These are phyloP conservation scores for Coelastrella sp. DNA, from an alignment of 139 green algal genomes.

Conservation along the genomic window DNA sequence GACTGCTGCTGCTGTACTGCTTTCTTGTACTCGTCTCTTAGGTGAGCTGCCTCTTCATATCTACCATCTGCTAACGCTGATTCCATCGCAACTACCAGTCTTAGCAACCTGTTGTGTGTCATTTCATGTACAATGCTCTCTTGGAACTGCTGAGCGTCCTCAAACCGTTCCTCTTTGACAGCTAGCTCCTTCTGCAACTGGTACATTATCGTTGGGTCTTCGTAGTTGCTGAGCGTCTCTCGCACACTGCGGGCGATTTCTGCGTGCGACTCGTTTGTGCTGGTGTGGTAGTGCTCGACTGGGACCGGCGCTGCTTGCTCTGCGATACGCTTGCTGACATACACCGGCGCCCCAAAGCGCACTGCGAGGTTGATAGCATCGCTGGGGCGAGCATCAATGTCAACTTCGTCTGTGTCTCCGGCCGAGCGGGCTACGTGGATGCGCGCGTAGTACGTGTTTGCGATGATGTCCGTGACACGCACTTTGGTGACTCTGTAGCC, in stretches of 20 bases:
- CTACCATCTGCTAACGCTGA: slow-evolving; percentile 62
- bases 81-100: slow-evolving; percentile 74
- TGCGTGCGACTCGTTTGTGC: slow-evolving; percentile 48
- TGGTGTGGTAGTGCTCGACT: not conserved
- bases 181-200: slow-evolving; percentile 87
- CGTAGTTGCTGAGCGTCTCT: slow-evolving; percentile 74
- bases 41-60: slow-evolving; percentile 63
- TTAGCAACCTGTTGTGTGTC: slow-evolving; percentile 53
- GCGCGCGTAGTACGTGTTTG: slow-evolving; percentile 74
- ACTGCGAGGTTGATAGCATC: slow-evolving; percentile 92
- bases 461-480: slow-evolving; percentile 71
- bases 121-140: slow-evolving; percentile 49
- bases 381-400: slow-evolving; percentile 79
- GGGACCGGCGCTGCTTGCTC: slow-evolving; percentile 19
- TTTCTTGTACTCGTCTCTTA: slow-evolving; percentile 62
- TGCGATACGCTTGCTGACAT: slow-evolving; percentile 76
- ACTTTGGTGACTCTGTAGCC: slow-evolving; percentile 65
- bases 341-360: slow-evolving; percentile 83
- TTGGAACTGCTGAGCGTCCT: slow-evolving; percentile 67
- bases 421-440: slow-evolving; percentile 55
- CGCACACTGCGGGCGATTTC: slow-evolving; percentile 78
- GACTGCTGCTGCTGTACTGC: slow-evolving; percentile 27
- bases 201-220: slow-evolving; percentile 83
- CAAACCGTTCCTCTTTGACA: slow-evolving; percentile 85
- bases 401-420: slow-evolving; percentile 54